These are phyloP conservation scores for Vigna nakashimae DNA, from an alignment of 306 rosid genomes.

Conservation along the genomic window DNA sequence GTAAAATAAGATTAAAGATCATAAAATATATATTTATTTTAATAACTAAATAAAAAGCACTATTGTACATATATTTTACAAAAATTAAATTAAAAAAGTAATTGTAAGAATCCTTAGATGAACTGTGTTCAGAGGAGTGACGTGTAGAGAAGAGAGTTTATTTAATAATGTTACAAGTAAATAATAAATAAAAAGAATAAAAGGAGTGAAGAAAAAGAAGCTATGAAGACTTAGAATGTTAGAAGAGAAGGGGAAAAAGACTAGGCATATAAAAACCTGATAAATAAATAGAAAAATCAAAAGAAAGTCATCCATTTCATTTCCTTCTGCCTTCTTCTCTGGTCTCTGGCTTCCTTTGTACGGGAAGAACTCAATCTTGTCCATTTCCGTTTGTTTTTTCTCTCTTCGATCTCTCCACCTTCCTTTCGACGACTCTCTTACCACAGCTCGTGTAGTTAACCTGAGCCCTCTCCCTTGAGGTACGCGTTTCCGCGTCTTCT, in stretches of 20 bases:
- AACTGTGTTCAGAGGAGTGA: too few relatives aligned
- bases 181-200: background rate
- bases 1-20: too few relatives aligned
- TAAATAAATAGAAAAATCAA: constrained; percentile 35
- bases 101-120: too few relatives aligned
- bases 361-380: constrained; percentile 51
- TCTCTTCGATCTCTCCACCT: constrained; percentile 49
- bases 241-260: constrained; percentile 41
- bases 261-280: background rate
- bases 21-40: too few relatives aligned
- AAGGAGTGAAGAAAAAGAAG: background rate
- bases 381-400: constrained; percentile 40
- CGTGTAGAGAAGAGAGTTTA: too few relatives aligned
- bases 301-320: constrained; percentile 53
- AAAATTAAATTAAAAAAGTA: too few relatives aligned
- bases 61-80: too few relatives aligned
- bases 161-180: too few relatives aligned
- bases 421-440: background rate
- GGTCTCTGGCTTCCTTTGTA: constrained; percentile 50
- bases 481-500: background rate
- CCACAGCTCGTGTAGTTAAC: background rate
- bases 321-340: constrained; percentile 10
- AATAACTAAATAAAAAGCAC: too few relatives aligned
- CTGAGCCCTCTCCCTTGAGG: constrained; percentile 40
- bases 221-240: constrained; percentile 33